Evolutionary conservation across 768 basidiomycete species (phyloP).

Genomic region (Leccinum fibrillosum): DNA sequence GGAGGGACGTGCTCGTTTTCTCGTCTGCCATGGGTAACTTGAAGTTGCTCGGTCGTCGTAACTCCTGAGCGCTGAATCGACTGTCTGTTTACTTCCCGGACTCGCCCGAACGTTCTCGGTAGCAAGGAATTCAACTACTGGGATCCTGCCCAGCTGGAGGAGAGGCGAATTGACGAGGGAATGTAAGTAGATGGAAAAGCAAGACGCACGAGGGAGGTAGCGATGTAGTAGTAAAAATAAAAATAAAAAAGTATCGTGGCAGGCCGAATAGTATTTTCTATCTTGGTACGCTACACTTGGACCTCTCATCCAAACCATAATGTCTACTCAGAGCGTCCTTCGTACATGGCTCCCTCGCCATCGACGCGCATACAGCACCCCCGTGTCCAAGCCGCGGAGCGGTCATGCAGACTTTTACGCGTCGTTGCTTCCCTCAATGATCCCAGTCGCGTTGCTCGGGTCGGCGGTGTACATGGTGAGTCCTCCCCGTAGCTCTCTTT

Average conservation of each 20-base stretch:
- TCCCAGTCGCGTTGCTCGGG: conserved; percentile 74
- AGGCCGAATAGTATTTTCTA: neutral
- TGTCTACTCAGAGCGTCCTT: neutral
- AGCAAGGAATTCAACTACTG: conserved; percentile 1
- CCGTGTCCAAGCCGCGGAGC: conserved; percentile 29
- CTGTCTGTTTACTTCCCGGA: neutral
- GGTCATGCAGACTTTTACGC: conserved; percentile 68
- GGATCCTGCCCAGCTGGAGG: conserved; percentile 11
- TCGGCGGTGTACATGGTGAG: conserved; percentile 76
- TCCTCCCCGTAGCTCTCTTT: neutral
- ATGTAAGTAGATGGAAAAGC: neutral
- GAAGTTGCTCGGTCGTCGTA: neutral
- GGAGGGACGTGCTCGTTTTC: conserved; percentile 12
- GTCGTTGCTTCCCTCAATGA: conserved; percentile 68
- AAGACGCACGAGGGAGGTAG: neutral
- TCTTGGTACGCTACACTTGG: neutral
- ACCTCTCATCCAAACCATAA: neutral
- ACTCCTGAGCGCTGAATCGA: neutral
- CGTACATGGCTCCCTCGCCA: neutral
- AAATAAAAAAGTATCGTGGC: neutral
- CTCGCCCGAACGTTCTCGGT: neutral
- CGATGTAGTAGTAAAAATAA: neutral
- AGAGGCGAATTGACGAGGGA: conserved; percentile 1
- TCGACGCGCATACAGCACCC: conserved; percentile 6
- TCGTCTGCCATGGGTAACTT: conserved; percentile 20